Percentiles rank a stretch among this genome's conserved stretches.
These are phyloP conservation scores for Epichloe sibirici DNA, from an alignment of 2,329 filamentous ascomycete species.

Conservation along the genomic window DNA sequence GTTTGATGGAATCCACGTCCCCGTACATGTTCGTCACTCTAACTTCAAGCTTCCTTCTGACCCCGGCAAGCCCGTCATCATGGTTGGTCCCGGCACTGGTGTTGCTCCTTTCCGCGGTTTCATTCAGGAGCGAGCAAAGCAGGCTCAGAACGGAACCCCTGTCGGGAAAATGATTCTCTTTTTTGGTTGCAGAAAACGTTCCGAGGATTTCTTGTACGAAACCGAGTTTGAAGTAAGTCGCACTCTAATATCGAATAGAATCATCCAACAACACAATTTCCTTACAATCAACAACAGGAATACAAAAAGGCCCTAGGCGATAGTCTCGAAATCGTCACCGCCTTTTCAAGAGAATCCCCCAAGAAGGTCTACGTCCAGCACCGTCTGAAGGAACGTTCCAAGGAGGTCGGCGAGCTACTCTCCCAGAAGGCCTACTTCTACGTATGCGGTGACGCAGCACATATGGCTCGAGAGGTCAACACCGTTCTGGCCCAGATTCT, in stretches of 20 bases:
- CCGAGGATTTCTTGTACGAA: conserved; percentile 88
- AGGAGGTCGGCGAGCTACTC: conserved; percentile 78
- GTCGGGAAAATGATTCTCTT: conserved; percentile 86
- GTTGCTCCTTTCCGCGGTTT: conserved; percentile 94
- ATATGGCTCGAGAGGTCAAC: conserved; percentile 94
- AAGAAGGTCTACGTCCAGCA: conserved; percentile 98
- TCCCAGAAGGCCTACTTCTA: conserved; percentile 88
- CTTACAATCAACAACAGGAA: conserved; percentile 39
- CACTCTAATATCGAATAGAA: no score
- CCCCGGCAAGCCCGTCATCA: conserved; percentile 84
- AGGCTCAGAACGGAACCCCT: conserved; percentile 64
- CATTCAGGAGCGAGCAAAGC: conserved; percentile 81
- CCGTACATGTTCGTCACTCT: conserved; percentile 91
- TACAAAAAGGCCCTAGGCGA: conserved; percentile 76
- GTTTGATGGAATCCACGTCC: conserved; percentile 90
- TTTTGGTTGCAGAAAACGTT: conserved; percentile 79
- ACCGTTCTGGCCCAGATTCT: conserved; percentile 78
- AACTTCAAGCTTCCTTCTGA: conserved; percentile 99
- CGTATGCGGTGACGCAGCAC: conserved; percentile 92
- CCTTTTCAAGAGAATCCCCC: conserved; percentile 79
- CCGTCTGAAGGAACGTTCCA: conserved; percentile 67
- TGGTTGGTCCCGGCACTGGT: conserved; percentile 92
- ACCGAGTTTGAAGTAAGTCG: conserved; percentile 82
- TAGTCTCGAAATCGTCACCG: conserved; percentile 80
- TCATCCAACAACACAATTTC: neutral